Evolutionary conservation across 164 flowering plant species (phyloP).

Genomic region (Brasenia schreberi): DNA sequence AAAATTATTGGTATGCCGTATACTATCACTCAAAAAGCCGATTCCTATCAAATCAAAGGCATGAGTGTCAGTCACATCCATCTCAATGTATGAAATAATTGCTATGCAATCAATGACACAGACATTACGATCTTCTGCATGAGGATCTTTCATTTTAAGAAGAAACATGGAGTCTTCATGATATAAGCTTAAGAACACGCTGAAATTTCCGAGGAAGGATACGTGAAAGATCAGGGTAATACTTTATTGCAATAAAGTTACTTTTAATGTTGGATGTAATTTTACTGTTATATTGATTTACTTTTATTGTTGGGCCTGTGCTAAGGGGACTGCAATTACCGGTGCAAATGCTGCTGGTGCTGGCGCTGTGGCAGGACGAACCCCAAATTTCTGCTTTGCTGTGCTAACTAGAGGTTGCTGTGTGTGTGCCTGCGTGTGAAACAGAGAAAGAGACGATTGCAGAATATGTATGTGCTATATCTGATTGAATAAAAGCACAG

Average conservation of each 20-base stretch:
- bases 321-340: background rate
- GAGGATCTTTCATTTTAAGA: too few relatives aligned
- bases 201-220: background rate
- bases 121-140: background rate
- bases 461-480: too few relatives aligned
- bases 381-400: background rate
- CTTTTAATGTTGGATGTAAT: too few relatives aligned
- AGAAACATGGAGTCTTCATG: too few relatives aligned
- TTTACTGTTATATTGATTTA: too few relatives aligned
- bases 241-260: background rate
- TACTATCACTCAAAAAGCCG: too few relatives aligned
- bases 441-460: too few relatives aligned
- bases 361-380: background rate
- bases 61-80: too few relatives aligned
- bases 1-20: too few relatives aligned
- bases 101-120: background rate
- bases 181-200: background rate
- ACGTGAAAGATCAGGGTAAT: background rate
- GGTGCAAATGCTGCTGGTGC: background rate
- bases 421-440: too few relatives aligned
- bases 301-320: background rate
- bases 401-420: background rate
- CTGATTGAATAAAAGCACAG: too few relatives aligned
- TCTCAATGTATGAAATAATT: background rate
- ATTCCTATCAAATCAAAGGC: too few relatives aligned